Conservation (phyloP, 345 rosid genomes). For the Fremontodendron californicum region DNA sequence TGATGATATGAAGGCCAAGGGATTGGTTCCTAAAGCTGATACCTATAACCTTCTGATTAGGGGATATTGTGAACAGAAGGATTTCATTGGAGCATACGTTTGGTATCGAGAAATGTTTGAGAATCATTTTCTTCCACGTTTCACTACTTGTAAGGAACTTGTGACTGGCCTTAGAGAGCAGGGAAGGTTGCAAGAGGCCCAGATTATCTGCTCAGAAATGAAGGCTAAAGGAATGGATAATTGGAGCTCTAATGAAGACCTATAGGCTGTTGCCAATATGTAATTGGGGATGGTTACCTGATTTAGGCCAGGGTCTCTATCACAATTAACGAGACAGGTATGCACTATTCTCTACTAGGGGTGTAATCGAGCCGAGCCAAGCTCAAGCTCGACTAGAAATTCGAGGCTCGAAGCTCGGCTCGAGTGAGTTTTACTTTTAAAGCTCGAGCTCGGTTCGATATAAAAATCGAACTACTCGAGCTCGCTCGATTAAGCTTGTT, state of each 20-base stretch:
- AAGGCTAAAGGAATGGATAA: constrained; percentile 39
- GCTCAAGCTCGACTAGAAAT: too few species aligned
- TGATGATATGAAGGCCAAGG: constrained; percentile 49
- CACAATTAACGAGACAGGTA: neutral
- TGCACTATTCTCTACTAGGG: too few species aligned
- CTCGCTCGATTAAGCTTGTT: too few species aligned
- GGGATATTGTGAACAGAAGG: constrained; percentile 49
- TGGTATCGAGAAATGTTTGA: constrained; percentile 75
- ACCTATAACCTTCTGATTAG: constrained; percentile 60
- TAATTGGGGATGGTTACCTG: neutral
- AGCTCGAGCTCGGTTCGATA: too few species aligned
- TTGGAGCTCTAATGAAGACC: constrained; percentile 15
- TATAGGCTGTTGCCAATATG: constrained; percentile 11
- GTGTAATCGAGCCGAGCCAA: too few species aligned
- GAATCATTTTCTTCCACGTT: constrained; percentile 41
- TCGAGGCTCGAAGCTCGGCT: too few species aligned
- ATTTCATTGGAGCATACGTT: constrained; percentile 51
- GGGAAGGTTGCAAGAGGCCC: constrained; percentile 52
- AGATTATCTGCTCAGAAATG: constrained; percentile 48
- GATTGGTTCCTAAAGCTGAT: constrained; percentile 54
- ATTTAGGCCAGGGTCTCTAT: neutral
- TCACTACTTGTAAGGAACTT: constrained; percentile 40
- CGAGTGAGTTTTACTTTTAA: too few species aligned
- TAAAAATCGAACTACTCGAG: too few species aligned
- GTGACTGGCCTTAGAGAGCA: constrained; percentile 50